Base-by-base conservation (phyloP, 176 grass and related monocot species). In the Hyparrhenia diplandra region DNA sequence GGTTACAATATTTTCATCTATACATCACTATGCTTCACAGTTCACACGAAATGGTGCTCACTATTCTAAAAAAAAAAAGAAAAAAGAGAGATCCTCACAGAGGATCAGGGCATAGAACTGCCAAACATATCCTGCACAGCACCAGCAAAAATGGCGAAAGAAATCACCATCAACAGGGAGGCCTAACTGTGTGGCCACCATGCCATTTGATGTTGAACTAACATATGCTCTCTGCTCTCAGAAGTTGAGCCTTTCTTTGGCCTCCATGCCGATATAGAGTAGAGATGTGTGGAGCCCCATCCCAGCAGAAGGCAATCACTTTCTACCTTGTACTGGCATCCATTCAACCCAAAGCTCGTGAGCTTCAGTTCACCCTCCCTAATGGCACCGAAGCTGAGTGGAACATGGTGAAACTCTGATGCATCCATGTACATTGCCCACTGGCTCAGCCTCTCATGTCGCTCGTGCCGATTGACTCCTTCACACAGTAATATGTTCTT, bases 351-450 rank as follows among this genome's bases (percentile, higher is more conserved):
- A 2, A 46, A 86, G 67, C 79, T 75, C 9, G n/a, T 34, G 41
- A 92, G 83, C 35, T 70, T 68, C 39, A 71, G 25, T 13, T 63
- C 77, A 31, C 83, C 81, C 55, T 86, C 63, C 69, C 47, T 80
- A 10, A 88, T 88, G 67, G 86, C 83, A 68, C 43, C 43, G 10
- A 73, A 84, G 64, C 86, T 92, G 42, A 88, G 78, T 1, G 67
- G 74, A 64, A 92, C 90, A 67, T 61, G 74, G 17, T 67, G 30
- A 73, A 92, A 88, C 12, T 75, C 62, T 12, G 51, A 80, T 35
- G 51, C 54, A 57, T 80, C 83, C 86, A 92, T 83, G 83, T 76
- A 18, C 86, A 74, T 67, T 67, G 75, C 84, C 86, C 90, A 88
- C 21, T 85, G 75, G 74, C 63, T 72, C 43, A 88, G 74, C 37